Evolutionary conservation across 225 moss, liverwort and hornwort species (phyloP).

Genomic region (Marchantia paleacea): DNA sequence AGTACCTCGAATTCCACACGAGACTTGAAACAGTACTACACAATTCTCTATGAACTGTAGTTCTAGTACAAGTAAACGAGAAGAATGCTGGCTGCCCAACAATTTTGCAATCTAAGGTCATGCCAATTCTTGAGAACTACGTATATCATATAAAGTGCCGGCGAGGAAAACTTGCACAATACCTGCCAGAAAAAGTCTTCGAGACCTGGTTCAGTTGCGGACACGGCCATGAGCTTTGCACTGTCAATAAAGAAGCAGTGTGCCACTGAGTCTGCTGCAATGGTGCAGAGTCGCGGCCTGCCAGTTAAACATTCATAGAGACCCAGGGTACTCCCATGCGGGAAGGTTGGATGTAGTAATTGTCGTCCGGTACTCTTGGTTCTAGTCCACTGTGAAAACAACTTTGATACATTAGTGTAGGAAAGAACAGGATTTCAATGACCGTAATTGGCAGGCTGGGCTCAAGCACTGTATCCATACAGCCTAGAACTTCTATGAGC

Average conservation of each 20-base stretch:
- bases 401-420: not conserved
- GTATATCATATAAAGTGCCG: not conserved
- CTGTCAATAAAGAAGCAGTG: conserved; percentile 76
- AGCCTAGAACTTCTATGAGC: not conserved
- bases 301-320: conserved; percentile 90
- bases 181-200: conserved; percentile 99
- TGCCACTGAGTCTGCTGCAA: conserved; percentile 76
- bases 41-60: not conserved
- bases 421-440: not conserved
- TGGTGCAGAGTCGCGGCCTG: conserved; percentile 62
- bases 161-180: not conserved
- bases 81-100: not conserved
- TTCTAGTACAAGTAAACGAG: not conserved
- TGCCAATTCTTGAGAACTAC: not conserved
- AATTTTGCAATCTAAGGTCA: not conserved
- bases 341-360: conserved; percentile 68
- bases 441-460: not conserved
- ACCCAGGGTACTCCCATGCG: conserved; percentile 81
- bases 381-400: conserved; percentile 64
- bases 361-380: conserved; percentile 43
- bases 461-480: too few relatives aligned
- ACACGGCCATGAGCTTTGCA: conserved; percentile 45
- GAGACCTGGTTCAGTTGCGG: conserved; percentile 39
- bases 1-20: not conserved
- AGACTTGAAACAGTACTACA: not conserved